These are phyloP conservation scores for Pythium guiyangense DNA, from an alignment of 352 stramenopile genomes.

Conservation along the genomic window DNA sequence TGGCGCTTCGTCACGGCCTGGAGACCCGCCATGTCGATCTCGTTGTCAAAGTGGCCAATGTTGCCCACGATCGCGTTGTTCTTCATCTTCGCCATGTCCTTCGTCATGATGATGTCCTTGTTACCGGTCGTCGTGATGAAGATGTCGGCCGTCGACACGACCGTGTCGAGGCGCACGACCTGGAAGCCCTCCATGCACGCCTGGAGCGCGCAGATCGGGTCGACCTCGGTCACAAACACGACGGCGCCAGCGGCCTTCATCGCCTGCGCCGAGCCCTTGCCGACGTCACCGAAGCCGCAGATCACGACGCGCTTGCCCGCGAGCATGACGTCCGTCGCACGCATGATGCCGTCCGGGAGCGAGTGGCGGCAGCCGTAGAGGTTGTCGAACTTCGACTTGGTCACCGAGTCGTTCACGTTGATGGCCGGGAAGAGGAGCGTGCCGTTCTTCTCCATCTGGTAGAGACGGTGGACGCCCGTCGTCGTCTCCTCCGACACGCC, in stretches of 20 bases:
- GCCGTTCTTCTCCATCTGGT: conserved; percentile 97
- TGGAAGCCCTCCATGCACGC: conserved; percentile 98
- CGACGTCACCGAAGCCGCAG: conserved; percentile 97
- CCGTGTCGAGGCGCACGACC: conserved; percentile 91
- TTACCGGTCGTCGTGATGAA: conserved; percentile 99
- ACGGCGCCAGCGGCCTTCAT: conserved; percentile 96
- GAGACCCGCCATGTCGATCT: conserved; percentile 98
- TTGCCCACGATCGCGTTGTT: conserved; percentile 99
- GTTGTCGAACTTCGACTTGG: conserved; percentile 99
- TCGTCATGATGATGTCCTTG: conserved; percentile 98
- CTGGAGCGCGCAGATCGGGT: conserved; percentile 98
- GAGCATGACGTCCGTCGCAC: conserved; percentile 99
- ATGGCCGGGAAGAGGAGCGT: conserved; percentile 97
- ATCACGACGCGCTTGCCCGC: conserved; percentile 97
- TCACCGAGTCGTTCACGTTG: conserved; percentile 99
- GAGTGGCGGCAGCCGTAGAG: conserved; percentile 99
- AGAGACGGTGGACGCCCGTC: conserved; percentile 97
- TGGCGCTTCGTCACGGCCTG: conserved; percentile 83
- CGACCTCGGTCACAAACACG: conserved; percentile 98
- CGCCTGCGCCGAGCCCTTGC: conserved; percentile 96
- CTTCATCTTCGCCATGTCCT: conserved; percentile 98
- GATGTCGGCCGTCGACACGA: conserved; percentile 92
- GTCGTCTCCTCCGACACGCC: conserved; percentile 99
- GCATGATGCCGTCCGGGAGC: conserved; percentile 97
- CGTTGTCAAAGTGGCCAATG: conserved; percentile 99